Base-by-base conservation (phyloP, 2,329 filamentous ascomycete species). In the Cordyceps fumosorosea region DNA sequence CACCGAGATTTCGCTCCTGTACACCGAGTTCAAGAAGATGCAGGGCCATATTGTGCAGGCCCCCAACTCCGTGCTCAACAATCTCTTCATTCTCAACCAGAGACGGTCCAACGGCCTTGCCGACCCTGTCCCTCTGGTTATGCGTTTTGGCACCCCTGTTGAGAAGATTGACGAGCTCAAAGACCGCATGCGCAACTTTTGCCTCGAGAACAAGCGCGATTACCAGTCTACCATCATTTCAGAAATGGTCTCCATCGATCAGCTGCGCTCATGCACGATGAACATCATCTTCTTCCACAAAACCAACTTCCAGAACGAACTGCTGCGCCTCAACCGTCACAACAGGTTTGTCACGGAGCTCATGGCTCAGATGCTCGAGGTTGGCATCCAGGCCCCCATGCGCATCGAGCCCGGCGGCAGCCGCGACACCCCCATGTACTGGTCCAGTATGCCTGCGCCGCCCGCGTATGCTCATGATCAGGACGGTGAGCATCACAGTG, bases 11-110 rank as follows among this genome's bases (percentile, higher is more conserved):
- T 89, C 91, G 1, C 81, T 98, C 1, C 82, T 97, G 18, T 98
- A 95, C 73, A 98, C 93, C 16, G 93, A 97, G 71, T 97, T 97
- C 80, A 97, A 97, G 81, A 97, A 97, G 80, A 93, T 97, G 90
- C 89, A 97, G 74, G 93, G 93, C 2, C 93, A 97, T 69, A 89
- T 97, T 26, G 93, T 98, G 0, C 93, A 97, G 74, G 93, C 93
- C 0, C 93, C 93, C 12, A 98, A 98, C 81, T 96, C 89, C 63
- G 87, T 96, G 44, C 83, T 98, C 61, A 98, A 97, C 75, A 91
- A 86, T 0, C 82, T 98, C 0, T 97, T 97, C 76, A 96, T 98
- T 65, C 86, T 97, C 51, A 98, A 98, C 74, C 92, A 96, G 77
- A 87, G 93, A 52, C 89, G 93, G 60, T 96, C 91, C 40, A 93